Percentiles rank a stretch among this genome's conserved stretches.
Conservation (phyloP, 768 basidiomycete genomes). For the Amanita polypyramis region DNA sequence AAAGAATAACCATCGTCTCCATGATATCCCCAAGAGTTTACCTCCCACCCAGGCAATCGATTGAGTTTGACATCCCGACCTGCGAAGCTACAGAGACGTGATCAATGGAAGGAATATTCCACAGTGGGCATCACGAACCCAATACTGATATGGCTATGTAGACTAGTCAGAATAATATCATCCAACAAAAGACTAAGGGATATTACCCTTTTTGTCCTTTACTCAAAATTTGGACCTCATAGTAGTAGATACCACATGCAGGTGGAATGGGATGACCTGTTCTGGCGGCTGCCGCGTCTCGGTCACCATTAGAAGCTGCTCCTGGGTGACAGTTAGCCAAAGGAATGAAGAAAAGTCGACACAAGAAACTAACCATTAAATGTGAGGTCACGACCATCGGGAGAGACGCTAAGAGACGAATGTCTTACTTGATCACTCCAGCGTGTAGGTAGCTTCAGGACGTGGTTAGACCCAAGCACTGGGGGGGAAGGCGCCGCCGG, state of each 20-base stretch:
- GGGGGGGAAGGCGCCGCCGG: slow-evolving; percentile 17
- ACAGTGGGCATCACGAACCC: slow-evolving; percentile 38
- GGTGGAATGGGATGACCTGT: slow-evolving; percentile 71
- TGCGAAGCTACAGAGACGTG: slow-evolving; percentile 42
- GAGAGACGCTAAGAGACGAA: slow-evolving; percentile 45
- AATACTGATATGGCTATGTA: slow-evolving; percentile 62
- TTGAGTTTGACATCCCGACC: slow-evolving; percentile 52
- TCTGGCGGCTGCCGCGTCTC: slow-evolving; percentile 78
- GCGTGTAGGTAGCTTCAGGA: slow-evolving; percentile 58
- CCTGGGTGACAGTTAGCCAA: slow-evolving; percentile 4
- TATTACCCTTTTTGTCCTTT: slow-evolving; percentile 73
- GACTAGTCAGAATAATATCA: slow-evolving; percentile 10
- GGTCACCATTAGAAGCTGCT: slow-evolving; percentile 36
- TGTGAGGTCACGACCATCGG: slow-evolving; percentile 64
- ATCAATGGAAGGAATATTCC: slow-evolving; percentile 7
- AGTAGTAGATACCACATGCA: slow-evolving; percentile 90
- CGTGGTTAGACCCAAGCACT: slow-evolving; percentile 24
- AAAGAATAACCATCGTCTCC: slow-evolving; percentile 83
- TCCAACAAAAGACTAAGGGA: slow-evolving; percentile 5
- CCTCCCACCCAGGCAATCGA: slow-evolving; percentile 81
- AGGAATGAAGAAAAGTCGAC: no score
- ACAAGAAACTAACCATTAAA: slow-evolving; percentile 43
- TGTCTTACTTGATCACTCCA: slow-evolving; percentile 69
- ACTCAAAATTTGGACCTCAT: slow-evolving; percentile 77
- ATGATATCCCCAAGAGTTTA: slow-evolving; percentile 84